Conservation (phyloP, 2,329 filamentous ascomycete species). For the Ceratocystis alfenasii region DNA sequence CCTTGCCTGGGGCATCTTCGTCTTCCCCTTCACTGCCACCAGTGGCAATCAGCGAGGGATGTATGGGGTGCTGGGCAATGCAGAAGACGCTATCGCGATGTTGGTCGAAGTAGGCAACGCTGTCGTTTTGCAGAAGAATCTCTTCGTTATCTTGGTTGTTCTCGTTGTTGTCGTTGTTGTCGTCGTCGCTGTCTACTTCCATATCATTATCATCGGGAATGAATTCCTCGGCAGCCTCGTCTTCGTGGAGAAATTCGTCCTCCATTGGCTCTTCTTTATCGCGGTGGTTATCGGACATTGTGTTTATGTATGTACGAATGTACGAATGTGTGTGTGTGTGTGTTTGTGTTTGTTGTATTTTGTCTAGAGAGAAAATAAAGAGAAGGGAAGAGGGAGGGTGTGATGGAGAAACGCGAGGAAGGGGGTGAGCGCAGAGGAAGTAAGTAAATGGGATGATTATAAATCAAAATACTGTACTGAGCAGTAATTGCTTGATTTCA, state of each 20-base stretch:
- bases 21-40: constrained; percentile 57
- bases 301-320: background rate
- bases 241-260: constrained; percentile 18
- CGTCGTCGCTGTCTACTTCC: constrained; percentile 67
- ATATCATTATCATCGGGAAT: constrained; percentile 44
- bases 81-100: constrained; percentile 89
- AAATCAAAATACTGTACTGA: background rate
- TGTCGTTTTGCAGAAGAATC: constrained; percentile 80
- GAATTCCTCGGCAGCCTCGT: constrained; percentile 25
- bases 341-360: background rate
- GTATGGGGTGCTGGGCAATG: constrained; percentile 80
- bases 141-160: constrained; percentile 37
- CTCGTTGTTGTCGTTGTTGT: constrained; percentile 44
- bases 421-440: background rate
- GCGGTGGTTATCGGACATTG: constrained; percentile 15
- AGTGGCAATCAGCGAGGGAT: constrained; percentile 68
- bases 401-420: background rate
- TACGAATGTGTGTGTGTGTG: background rate
- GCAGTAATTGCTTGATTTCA: constrained; percentile 7
- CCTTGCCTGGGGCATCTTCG: constrained; percentile 57
- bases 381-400: background rate
- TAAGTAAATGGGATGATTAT: constrained; percentile 1
- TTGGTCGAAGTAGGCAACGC: constrained; percentile 77
- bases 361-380: background rate
- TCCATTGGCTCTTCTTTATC: constrained; percentile 19